Evolutionary conservation across 306 rosid species (phyloP), one percentile per base, ranked within the genome.

Genomic region (Inga laurina): DNA sequence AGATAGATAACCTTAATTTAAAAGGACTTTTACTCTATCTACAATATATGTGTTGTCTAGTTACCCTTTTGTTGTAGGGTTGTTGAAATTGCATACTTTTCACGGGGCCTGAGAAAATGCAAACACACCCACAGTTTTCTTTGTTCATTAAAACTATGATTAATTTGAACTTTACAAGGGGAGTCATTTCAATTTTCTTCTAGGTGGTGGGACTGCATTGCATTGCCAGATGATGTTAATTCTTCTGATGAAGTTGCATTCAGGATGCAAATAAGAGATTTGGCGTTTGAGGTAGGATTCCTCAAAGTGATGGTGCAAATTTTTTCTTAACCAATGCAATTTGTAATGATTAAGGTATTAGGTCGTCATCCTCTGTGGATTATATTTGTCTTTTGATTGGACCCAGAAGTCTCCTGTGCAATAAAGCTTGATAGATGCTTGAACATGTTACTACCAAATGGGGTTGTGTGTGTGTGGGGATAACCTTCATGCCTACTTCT

Each of bases 171-270:
- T 65, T 49, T 82, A 71, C 41, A 54, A 34, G 77, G 71, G 52
- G 30, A 78, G 52, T 73, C 68, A 67, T 72, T 81, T 70, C 41
- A 15, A 82, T 72, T 49, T 83, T 34, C 81, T 78, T 79, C 32
- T 85, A 96, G 99, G 97, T 94, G 99, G 99, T 96, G 99, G 99
- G 98, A 96, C 54, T 96, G 97, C 72, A 66, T 96, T 85, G 94
- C 97, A 24, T 88, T 94, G 91, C 99, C 99, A 52, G 90, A 89
- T 76, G 98, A 96, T 81, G 81, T 96, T 13, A 87, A 91, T 81
- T 79, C 94, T 87, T 89, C 94, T 2, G 91, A 91, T 80, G 99
- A 96, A 87, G 85, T 83, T 73, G 81, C 88, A 52, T 96, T 94
- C 86, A 88, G 98, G 84, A 84, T 84, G 92, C 97, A 91, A 84